A percentile compares a stretch with the other conserved stretches of the same genome.
Evolutionary conservation across 2,329 filamentous ascomycete genomes (phyloP).

Genomic region (Penicillium polonicum): DNA sequence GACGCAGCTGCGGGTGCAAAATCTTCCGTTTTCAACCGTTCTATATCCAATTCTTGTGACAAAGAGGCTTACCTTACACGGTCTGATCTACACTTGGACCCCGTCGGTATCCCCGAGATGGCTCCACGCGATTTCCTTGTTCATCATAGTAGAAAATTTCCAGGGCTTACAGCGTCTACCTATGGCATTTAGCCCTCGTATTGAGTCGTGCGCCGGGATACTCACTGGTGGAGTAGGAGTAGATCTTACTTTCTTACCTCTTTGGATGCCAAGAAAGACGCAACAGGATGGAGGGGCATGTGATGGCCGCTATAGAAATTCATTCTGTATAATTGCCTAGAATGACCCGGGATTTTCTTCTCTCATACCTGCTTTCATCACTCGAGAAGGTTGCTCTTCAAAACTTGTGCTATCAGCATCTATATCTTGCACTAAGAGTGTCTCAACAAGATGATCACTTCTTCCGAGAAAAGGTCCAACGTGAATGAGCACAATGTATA

Average conservation of each 20-base stretch:
- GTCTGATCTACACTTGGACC: constrained; percentile 1
- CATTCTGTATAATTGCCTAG: constrained; percentile 11
- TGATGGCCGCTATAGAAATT: neutral
- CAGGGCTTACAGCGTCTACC: constrained; percentile 10
- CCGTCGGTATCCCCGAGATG: constrained; percentile 4
- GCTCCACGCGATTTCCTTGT: constrained; percentile 5
- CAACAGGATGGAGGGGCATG: constrained; percentile 6
- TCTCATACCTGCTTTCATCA: neutral
- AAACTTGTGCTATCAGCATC: neutral
- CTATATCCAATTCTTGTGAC: neutral
- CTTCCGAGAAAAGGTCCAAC: constrained; percentile 23
- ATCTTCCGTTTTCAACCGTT: constrained; percentile 14
- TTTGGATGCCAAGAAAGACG: constrained; percentile 15
- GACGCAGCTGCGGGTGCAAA: neutral
- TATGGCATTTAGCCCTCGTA: neutral
- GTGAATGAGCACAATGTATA: constrained; percentile 54
- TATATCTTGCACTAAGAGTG: neutral
- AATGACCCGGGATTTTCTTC: neutral
- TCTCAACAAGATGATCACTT: neutral
- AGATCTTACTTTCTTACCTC: constrained; percentile 7
- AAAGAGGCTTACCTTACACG: neutral
- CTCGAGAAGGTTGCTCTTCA: neutral
- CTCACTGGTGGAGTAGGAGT: constrained; percentile 2
- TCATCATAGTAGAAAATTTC: neutral
- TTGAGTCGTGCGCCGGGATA: neutral